These are phyloP conservation scores for Rhodofomes roseus DNA, from an alignment of 1,284 basidiomycete species.

Conservation along the genomic window DNA sequence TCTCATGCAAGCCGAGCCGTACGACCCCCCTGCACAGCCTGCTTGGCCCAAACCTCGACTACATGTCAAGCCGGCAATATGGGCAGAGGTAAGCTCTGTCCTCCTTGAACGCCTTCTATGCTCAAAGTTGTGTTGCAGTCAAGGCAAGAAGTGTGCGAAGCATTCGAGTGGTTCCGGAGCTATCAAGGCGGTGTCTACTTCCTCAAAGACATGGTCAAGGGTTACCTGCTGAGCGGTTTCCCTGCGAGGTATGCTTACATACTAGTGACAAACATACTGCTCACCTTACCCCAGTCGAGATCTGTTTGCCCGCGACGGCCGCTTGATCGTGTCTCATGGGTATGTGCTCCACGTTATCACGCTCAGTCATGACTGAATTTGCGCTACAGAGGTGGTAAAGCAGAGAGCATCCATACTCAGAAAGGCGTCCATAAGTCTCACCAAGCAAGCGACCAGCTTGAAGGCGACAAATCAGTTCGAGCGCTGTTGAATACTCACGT, in stretches of 20 bases:
- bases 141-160: slow-evolving; percentile 77
- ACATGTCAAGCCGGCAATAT: slow-evolving; percentile 24
- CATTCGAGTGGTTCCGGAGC: slow-evolving; percentile 67
- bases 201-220: slow-evolving; percentile 55
- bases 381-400: slow-evolving; percentile 59
- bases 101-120: background rate
- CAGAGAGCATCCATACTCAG: slow-evolving; percentile 46
- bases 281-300: slow-evolving; percentile 50
- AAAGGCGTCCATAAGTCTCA: slow-evolving; percentile 35
- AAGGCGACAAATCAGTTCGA: slow-evolving; percentile 63
- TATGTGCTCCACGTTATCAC: slow-evolving; percentile 28
- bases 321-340: slow-evolving; percentile 78
- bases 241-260: slow-evolving; percentile 47
- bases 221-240: slow-evolving; percentile 70
- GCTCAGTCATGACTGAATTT: background rate
- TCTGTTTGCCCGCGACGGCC: slow-evolving; percentile 56
- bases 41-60: background rate
- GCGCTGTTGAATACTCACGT: slow-evolving; percentile 57
- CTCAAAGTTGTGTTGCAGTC: slow-evolving; percentile 46
- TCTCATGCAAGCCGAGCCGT: background rate
- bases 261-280: background rate
- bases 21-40: background rate
- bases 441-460: slow-evolving; percentile 56
- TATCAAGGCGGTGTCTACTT: slow-evolving; percentile 79
- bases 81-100: slow-evolving; percentile 34